Conservation (phyloP, 2,329 filamentous ascomycete genomes). For the Pleurostoma richardsiae region DNA sequence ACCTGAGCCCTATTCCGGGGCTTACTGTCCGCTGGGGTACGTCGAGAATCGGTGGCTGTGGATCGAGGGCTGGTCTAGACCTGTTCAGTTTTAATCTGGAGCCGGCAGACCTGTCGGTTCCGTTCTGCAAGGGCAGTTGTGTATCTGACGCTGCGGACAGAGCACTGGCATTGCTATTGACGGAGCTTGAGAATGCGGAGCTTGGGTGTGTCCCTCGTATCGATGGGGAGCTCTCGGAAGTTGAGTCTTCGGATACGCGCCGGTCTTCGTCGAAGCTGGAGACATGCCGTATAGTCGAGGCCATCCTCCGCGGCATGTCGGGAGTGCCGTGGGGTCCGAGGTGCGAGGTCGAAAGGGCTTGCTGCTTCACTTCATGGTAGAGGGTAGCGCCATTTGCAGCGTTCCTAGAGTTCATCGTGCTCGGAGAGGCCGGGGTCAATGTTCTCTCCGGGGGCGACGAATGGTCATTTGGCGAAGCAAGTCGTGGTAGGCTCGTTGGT, state of each 20-base stretch:
- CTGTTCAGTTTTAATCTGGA: slow-evolving; percentile 29
- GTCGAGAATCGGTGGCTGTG: slow-evolving; percentile 7
- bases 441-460: slow-evolving; percentile 6
- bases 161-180: slow-evolving; percentile 48
- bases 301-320: slow-evolving; percentile 23
- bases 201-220: slow-evolving; percentile 22
- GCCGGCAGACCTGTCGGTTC: slow-evolving; percentile 22
- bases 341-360: slow-evolving; percentile 15
- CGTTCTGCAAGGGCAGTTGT: slow-evolving; percentile 22
- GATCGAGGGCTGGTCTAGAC: slow-evolving; percentile 7
- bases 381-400: slow-evolving; percentile 1
- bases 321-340: slow-evolving; percentile 10
- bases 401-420: slow-evolving; percentile 3
- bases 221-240: slow-evolving; percentile 29
- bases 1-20: neutral
- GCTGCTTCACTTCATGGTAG: slow-evolving; percentile 7
- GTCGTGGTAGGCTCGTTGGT: slow-evolving; percentile 1
- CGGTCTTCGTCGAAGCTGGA: slow-evolving; percentile 43
- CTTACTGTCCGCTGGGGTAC: slow-evolving; percentile 7
- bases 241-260: slow-evolving; percentile 31
- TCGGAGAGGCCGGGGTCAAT: slow-evolving; percentile 7
- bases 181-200: slow-evolving; percentile 51
- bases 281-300: slow-evolving; percentile 52
- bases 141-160: slow-evolving; percentile 33
- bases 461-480: slow-evolving; percentile 7